These are phyloP conservation scores for Geotrichum klebahnii DNA, from an alignment of 1,139 yeast genomes.

Conservation along the genomic window DNA sequence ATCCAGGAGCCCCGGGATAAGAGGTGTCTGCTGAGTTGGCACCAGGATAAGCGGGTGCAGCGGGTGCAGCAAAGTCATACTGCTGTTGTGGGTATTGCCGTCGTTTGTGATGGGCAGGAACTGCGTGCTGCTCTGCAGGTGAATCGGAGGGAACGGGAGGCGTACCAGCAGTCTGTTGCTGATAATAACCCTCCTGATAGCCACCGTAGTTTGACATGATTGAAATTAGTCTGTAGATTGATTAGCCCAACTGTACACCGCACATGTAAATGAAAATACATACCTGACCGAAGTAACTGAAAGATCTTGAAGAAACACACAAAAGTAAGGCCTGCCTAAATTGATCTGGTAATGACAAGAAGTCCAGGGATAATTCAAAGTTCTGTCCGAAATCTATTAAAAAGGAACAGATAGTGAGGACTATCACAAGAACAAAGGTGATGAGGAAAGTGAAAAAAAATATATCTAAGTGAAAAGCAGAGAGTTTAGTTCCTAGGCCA, in stretches of 20 bases:
- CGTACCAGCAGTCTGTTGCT: slow-evolving; percentile 9
- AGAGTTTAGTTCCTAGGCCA: not conserved
- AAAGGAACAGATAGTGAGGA: not conserved
- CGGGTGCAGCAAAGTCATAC: slow-evolving; percentile 19
- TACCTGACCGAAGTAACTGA: not conserved
- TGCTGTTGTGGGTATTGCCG: slow-evolving; percentile 22
- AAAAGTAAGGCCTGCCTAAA: not conserved
- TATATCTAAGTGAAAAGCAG: not conserved
- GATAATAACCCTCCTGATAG: slow-evolving; percentile 16
- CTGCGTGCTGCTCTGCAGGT: slow-evolving; percentile 8
- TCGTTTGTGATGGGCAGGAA: slow-evolving; percentile 14
- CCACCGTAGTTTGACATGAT: slow-evolving; percentile 20
- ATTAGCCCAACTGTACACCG: too few species aligned
- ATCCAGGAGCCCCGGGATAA: slow-evolving; percentile 14
- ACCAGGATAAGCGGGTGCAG: slow-evolving; percentile 14
- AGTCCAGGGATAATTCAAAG: too few species aligned
- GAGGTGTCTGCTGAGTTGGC: slow-evolving; percentile 6
- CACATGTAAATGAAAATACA: too few species aligned
- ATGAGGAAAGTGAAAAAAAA: not conserved
- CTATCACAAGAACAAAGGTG: not conserved
- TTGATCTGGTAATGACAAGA: too few species aligned
- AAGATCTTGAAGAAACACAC: not conserved
- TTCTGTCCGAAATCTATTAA: too few species aligned
- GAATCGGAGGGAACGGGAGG: too few species aligned
- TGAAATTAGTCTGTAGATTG: too few species aligned